Conservation (phyloP, 2,329 filamentous ascomycete species). For the Calonectria henricotiae region DNA sequence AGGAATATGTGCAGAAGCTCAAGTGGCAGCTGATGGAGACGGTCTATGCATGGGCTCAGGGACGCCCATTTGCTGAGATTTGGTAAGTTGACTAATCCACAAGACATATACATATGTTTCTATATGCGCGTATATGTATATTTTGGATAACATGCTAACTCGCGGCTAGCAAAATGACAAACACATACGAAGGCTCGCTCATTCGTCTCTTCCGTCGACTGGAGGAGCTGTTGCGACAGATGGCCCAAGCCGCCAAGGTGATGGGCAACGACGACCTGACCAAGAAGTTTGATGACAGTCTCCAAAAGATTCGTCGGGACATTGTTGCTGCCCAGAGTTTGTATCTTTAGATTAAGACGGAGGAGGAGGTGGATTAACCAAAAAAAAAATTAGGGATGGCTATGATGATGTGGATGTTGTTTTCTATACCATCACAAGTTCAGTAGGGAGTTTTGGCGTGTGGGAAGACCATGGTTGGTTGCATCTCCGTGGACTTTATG, state of each 20-base stretch:
- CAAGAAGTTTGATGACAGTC: constrained; percentile 89
- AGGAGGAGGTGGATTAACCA: constrained; percentile 34
- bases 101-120: background rate
- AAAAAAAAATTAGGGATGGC: constrained; percentile 26
- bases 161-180: constrained; percentile 91
- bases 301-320: constrained; percentile 90
- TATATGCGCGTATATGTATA: background rate
- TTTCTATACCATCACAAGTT: constrained; percentile 47
- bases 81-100: constrained; percentile 77
- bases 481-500: constrained; percentile 30
- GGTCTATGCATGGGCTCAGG: constrained; percentile 92
- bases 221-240: constrained; percentile 94
- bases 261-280: constrained; percentile 98
- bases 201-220: constrained; percentile 96
- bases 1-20: constrained; percentile 91
- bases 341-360: constrained; percentile 77
- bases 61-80: constrained; percentile 91
- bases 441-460: constrained; percentile 50
- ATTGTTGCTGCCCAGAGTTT: constrained; percentile 96
- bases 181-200: constrained; percentile 95
- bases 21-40: constrained; percentile 99
- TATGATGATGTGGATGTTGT: constrained; percentile 39
- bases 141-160: constrained; percentile 44
- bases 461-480: constrained; percentile 42
- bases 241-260: constrained; percentile 95